Evolutionary conservation across 495 filamentous ascomycete genomes (phyloP), one percentile per base, ranked within the genome.

Genomic region (Jackrogersella multiformis): DNA sequence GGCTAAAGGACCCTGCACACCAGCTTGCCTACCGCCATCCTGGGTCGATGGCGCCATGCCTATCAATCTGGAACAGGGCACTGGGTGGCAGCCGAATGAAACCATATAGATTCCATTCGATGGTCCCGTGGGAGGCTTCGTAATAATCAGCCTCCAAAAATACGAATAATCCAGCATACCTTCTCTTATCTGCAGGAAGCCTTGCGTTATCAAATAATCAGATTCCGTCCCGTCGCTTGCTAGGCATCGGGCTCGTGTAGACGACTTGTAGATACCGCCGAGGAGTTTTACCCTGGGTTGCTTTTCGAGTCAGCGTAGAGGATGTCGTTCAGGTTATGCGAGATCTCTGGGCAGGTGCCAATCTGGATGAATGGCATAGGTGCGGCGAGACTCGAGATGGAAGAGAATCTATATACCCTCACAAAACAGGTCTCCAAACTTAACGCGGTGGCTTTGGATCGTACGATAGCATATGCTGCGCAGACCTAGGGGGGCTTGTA

Each of bases 321-420:
- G 53, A 26, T 32, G 34, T 28, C 34, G 64, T 30, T 51, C 26
- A 53, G 36, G 18, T 52, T 48, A 53, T 66, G 56, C 32, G 32
- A 69, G 54, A 24, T 30, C 44, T 66, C 23, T 30, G 30, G 28
- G 53, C 18, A 42, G 21, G 32, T 56, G 20, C 12, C 67, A 30
- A 45, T 32, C 51, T 45, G 36, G 23, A 23, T 58, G 34, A 23
- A 62, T 54, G 20, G 38, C 38, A 61, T 34, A 30, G 32, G 26
- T 42, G 21, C 21, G 13, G 53, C 42, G 32, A 55, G 56, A 35
- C 52, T 54, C 6, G 57, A 60, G 63, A 64, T 56, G 56, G 57
- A 56, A 56, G 68, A 55, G 58, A 71, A 64, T 68, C 64, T 71
- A 71, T 71, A 71, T 68, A 71, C 58, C 55, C 41, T 71, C 55